Evolutionary conservation across 257 asterid species (phyloP).

Genomic region (Haberlea rhodopensis): DNA sequence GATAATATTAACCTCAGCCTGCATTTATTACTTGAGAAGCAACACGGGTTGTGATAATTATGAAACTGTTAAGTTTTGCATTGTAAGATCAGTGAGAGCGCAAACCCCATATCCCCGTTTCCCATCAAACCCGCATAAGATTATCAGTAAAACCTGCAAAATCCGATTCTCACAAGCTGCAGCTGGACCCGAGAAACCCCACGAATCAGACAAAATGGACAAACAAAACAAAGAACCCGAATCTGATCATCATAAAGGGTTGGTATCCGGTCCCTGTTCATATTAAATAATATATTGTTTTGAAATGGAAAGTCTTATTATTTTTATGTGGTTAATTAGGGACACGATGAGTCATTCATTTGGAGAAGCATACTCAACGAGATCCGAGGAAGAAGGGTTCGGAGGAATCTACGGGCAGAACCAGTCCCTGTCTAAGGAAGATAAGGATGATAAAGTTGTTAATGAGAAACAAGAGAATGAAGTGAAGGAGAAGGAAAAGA

Average conservation of each 20-base stretch:
- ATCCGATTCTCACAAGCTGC: conserved; percentile 11
- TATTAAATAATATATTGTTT: too few species aligned
- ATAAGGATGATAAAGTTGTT: conserved; percentile 19
- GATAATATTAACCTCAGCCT: too few species aligned
- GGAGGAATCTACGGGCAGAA: conserved; percentile 39
- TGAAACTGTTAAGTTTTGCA: too few species aligned
- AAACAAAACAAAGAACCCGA: background rate
- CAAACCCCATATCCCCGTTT: background rate
- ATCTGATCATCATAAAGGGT: conserved; percentile 2
- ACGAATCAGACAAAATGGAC: background rate
- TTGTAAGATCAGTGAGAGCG: conserved; percentile 15
- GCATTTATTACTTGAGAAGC: too few species aligned
- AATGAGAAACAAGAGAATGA: conserved; percentile 34
- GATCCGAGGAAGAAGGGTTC: conserved; percentile 48
- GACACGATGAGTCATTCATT: conserved; percentile 32
- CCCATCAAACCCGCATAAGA: background rate
- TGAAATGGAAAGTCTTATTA: background rate
- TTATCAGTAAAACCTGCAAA: background rate
- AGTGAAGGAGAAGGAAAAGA: conserved; percentile 39
- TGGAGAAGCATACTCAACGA: conserved; percentile 41
- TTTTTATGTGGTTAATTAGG: conserved; percentile 3
- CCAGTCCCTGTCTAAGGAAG: conserved; percentile 18
- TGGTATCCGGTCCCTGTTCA: background rate
- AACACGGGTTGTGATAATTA: too few species aligned
- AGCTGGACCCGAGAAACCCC: background rate